These are phyloP conservation scores for Pythium oligandrum DNA, from an alignment of 352 stramenopile species.

Conservation along the genomic window DNA sequence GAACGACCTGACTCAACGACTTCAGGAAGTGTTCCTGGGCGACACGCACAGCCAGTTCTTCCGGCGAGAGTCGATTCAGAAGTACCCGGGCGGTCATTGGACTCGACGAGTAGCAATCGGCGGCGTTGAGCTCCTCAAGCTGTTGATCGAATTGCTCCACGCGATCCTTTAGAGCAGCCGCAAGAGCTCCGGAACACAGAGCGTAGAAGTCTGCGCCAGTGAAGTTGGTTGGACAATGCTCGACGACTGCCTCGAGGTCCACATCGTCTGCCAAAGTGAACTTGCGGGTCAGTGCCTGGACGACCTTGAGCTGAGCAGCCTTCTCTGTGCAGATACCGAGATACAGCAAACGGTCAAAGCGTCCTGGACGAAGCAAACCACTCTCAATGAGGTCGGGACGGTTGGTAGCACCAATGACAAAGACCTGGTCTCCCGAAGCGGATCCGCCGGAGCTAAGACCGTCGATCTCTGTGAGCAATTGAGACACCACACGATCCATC, in stretches of 20 bases:
- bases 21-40: slow-evolving; percentile 47
- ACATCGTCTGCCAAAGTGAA: slow-evolving; percentile 60
- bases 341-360: slow-evolving; percentile 83
- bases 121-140: slow-evolving; percentile 63
- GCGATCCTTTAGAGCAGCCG: slow-evolving; percentile 73
- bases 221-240: slow-evolving; percentile 63
- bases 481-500: slow-evolving; percentile 96
- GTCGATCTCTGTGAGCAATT: slow-evolving; percentile 95
- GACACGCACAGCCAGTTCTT: slow-evolving; percentile 64
- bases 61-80: slow-evolving; percentile 48
- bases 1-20: slow-evolving; percentile 56
- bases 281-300: slow-evolving; percentile 80
- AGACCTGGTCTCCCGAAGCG: slow-evolving; percentile 79
- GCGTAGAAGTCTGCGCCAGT: slow-evolving; percentile 85
- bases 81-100: slow-evolving; percentile 66
- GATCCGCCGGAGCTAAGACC: slow-evolving; percentile 61
- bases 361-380: slow-evolving; percentile 90
- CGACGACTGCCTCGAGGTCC: slow-evolving; percentile 56
- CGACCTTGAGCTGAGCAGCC: slow-evolving; percentile 70
- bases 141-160: slow-evolving; percentile 58
- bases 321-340: slow-evolving; percentile 78
- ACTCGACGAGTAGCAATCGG: slow-evolving; percentile 77
- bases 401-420: slow-evolving; percentile 97
- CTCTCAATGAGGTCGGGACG: slow-evolving; percentile 95
- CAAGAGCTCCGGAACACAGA: slow-evolving; percentile 69